These are phyloP conservation scores for Skeletonema grethae DNA, from an alignment of 108 stramenopile species.

Conservation along the genomic window DNA sequence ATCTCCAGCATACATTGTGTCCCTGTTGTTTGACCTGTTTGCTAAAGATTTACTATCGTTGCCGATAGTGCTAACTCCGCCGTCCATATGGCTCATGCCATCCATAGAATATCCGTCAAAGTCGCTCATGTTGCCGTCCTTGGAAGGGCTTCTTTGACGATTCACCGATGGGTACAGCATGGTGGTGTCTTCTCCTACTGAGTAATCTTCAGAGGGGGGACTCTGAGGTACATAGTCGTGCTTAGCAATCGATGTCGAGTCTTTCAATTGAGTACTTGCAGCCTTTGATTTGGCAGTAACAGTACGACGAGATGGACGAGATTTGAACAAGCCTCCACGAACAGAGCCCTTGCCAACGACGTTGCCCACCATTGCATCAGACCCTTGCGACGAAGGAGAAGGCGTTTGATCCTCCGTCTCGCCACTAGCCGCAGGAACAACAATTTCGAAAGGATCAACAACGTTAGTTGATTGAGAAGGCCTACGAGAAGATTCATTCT, in stretches of 20 bases:
- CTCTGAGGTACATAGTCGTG: neutral
- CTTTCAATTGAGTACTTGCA: slow-evolving; percentile 1
- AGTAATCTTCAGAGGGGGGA: slow-evolving; percentile 8
- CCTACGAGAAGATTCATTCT: neutral
- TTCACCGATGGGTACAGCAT: slow-evolving; percentile 36
- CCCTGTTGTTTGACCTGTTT: neutral
- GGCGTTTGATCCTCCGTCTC: slow-evolving; percentile 19
- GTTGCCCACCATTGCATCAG: neutral
- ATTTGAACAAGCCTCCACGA: slow-evolving; percentile 1
- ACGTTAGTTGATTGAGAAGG: neutral
- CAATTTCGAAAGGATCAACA: neutral
- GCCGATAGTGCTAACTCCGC: neutral
- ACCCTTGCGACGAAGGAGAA: slow-evolving; percentile 16
- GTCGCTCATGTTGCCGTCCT: slow-evolving; percentile 26
- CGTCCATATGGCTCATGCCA: slow-evolving; percentile 39
- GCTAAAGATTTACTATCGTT: neutral
- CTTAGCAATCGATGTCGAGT: neutral
- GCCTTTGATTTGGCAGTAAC: neutral
- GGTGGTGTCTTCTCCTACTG: slow-evolving; percentile 48
- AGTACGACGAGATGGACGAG: neutral
- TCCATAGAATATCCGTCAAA: slow-evolving; percentile 48
- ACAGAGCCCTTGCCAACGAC: neutral
- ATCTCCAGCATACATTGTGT: slow-evolving; percentile 28
- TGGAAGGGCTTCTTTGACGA: slow-evolving; percentile 16
- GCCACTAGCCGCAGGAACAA: slow-evolving; percentile 12